A percentile compares a stretch with the other conserved stretches of the same genome.
Conservation (phyloP, 2,329 filamentous ascomycete species). For the Orbilia quercus region DNA sequence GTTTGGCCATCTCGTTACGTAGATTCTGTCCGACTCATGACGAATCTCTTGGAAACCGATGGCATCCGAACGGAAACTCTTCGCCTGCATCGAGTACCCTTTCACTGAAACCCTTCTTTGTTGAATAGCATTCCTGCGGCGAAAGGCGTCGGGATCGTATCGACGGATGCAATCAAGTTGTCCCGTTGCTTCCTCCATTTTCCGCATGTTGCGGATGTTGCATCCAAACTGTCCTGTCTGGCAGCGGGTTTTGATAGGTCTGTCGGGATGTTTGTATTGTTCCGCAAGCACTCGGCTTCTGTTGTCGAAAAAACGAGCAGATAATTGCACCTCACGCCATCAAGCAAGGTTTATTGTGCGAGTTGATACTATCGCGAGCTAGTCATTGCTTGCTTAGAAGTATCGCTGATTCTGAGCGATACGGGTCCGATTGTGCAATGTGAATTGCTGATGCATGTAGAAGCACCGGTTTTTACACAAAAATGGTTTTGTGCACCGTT, state of each 20-base stretch:
- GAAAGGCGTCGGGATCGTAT: not conserved
- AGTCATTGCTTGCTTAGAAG: conserved; percentile 27
- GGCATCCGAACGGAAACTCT: conserved; percentile 9
- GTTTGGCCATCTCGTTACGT: conserved; percentile 6
- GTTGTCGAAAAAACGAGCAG: conserved; percentile 12
- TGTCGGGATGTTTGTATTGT: conserved; percentile 41
- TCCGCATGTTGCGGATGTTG: conserved; percentile 21
- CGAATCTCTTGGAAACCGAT: conserved; percentile 32
- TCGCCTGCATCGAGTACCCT: not conserved
- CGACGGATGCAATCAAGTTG: not conserved
- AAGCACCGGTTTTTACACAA: conserved; percentile 40
- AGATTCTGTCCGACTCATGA: conserved; percentile 34
- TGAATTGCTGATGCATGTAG: conserved; percentile 47
- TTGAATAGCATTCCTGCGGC: not conserved
- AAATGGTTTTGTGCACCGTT: conserved; percentile 21
- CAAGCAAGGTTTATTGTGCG: conserved; percentile 30
- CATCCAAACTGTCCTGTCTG: conserved; percentile 13
- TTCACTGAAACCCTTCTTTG: not conserved
- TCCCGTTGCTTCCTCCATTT: conserved; percentile 27
- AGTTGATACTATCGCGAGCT: conserved; percentile 33
- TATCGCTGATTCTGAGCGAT: conserved; percentile 52
- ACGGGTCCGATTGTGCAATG: conserved; percentile 48
- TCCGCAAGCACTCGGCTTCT: conserved; percentile 48
- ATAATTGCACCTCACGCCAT: conserved; percentile 51
- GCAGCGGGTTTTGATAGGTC: conserved; percentile 39